Conservation (phyloP, 2,329 filamentous ascomycete species). For the Lasiodiplodia citricola region DNA sequence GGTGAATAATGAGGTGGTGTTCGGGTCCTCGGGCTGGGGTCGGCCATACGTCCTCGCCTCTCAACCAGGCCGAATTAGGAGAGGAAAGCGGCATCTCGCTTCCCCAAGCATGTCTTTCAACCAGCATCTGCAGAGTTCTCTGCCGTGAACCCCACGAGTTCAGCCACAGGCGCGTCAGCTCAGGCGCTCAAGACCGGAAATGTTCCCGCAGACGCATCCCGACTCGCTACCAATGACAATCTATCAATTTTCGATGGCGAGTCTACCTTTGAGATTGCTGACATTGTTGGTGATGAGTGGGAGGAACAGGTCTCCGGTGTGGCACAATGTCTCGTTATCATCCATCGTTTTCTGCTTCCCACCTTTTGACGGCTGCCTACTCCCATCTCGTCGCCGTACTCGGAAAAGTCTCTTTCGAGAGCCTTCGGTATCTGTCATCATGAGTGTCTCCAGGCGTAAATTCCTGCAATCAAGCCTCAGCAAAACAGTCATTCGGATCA, state of each 20-base stretch:
- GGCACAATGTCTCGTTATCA: not conserved
- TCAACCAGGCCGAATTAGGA: not conserved
- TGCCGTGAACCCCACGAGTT: not conserved
- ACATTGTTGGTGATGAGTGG: not conserved
- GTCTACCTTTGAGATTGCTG: not conserved
- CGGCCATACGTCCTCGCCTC: not conserved
- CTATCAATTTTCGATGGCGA: not conserved
- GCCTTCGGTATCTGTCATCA: not conserved
- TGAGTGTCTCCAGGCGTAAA: not conserved
- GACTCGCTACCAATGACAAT: not conserved
- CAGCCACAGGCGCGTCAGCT: slow-evolving; percentile 7
- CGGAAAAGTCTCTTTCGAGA: not conserved
- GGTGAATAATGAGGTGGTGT: not conserved
- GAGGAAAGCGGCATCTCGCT: not conserved
- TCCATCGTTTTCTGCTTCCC: not conserved
- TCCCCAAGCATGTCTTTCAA: not conserved
- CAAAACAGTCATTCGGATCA: not conserved
- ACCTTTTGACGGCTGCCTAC: not conserved
- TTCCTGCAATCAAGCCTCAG: not conserved
- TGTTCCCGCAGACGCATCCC: not conserved
- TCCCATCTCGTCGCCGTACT: not conserved
- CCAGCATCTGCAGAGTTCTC: not conserved
- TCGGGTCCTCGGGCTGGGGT: not conserved
- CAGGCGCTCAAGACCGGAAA: not conserved
- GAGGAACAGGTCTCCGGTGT: slow-evolving; percentile 1